Evolutionary conservation across 495 filamentous ascomycete species (phyloP).

Genomic region (Tuber indicum): DNA sequence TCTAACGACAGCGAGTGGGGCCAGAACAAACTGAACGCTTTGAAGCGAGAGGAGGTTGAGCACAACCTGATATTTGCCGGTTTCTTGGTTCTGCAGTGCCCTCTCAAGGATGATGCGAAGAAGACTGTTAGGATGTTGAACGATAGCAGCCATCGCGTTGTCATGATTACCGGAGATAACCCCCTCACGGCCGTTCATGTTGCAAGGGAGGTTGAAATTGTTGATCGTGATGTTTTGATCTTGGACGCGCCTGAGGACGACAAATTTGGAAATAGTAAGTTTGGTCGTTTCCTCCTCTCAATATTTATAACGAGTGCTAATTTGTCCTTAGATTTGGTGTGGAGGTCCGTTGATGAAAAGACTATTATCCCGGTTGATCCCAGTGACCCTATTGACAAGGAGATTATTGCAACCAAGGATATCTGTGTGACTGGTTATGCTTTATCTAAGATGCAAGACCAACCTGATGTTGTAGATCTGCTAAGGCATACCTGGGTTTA

Average conservation of each 20-base stretch:
- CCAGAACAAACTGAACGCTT: conserved; percentile 77
- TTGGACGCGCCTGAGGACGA: conserved; percentile 92
- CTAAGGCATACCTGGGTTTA: conserved; percentile 95
- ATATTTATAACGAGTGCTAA: conserved; percentile 5
- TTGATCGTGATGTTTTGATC: conserved; percentile 91
- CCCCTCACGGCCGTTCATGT: conserved; percentile 95
- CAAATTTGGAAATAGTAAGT: conserved; percentile 56
- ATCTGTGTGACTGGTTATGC: conserved; percentile 96
- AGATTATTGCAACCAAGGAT: conserved; percentile 81
- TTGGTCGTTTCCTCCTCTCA: not conserved
- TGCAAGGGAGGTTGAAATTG: conserved; percentile 91
- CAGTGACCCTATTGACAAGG: conserved; percentile 66
- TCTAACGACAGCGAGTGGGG: conserved; percentile 72
- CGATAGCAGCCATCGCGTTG: conserved; percentile 93
- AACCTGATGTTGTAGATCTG: conserved; percentile 63
- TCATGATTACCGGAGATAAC: conserved; percentile 99
- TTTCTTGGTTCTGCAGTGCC: conserved; percentile 91
- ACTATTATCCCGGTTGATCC: conserved; percentile 81
- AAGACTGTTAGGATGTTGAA: conserved; percentile 93
- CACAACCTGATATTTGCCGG: conserved; percentile 79
- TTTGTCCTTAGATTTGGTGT: conserved; percentile 58
- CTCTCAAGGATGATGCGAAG: conserved; percentile 93
- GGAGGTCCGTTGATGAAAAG: conserved; percentile 92
- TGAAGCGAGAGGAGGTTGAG: conserved; percentile 88
- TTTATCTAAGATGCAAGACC: conserved; percentile 76